Evolutionary conservation across 768 basidiomycete species (phyloP), one percentile per base, ranked within the genome.

Genomic region (Psilocybe cyanescens): DNA sequence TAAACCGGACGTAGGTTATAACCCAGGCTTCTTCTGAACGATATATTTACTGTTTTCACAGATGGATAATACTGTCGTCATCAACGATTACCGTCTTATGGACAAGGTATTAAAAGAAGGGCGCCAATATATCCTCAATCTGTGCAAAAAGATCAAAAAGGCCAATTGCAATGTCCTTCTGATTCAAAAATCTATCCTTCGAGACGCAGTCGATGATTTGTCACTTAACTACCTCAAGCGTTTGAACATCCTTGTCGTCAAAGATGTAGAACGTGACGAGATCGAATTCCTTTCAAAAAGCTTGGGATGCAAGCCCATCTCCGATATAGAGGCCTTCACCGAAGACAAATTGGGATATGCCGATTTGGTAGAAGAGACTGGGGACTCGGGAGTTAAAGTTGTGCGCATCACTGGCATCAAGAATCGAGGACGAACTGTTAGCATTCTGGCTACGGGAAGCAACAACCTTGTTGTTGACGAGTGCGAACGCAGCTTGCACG

Each of bases 1-100:
- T 6, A 99, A 99, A 76, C 97, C 97, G 2, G 97, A 99, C 71
- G 96, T 97, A 73, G 63, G 92, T 76, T 35, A 16, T 45, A 19
- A 1, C 47, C n/a, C 49, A 47, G 57, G 31, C 54, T 9, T 37
- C 19, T 55, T 62, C 17, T 37, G 24, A 29, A 63, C 8, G 31
- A 33, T 37, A 52, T 71, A n/a, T 12, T 63, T 64, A 67, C 63
- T 4, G 62, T 31, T 4, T 33, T 61, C 45, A 17, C 67, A 98
- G 96, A 99, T 99, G 97, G 97, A 99, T 77, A 99, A 99, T 81
- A 98, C 97, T 4, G 95, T 99, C 47, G 91, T 99, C 55, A 98
- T 99, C 68, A 99, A 97, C 65, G 97, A 99, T 77, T 99, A 99
- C 79, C 90, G 97, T 16, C 97, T 98, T 75, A 99, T 99, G 97